Evolutionary conservation across 2,329 filamentous ascomycete species (phyloP), one percentile per base, ranked within the genome.

Genomic region (Bipolaris cookei): DNA sequence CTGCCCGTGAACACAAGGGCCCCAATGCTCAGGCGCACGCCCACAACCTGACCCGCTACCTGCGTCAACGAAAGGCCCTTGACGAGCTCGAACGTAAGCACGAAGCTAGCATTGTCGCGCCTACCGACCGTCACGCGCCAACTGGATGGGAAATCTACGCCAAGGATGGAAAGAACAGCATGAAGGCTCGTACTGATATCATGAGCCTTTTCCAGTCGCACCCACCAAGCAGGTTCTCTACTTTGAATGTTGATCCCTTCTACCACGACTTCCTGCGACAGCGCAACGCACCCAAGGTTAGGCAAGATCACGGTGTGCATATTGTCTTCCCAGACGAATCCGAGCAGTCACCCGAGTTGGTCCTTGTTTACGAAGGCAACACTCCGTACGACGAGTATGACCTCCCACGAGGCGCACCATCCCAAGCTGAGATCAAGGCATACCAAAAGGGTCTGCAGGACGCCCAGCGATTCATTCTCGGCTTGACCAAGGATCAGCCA

Each of bases 81-180:
- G 86, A 91, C 66, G 87, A 92, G 49, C 83, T 99, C 13, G 92
- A 97, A 80, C 86, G 85, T 58, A 79, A 86, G 45, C 91, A 97
- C 77, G 86, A 90, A 70, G 89, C 92, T n/a, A 90, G 91, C 75
- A 96, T 98, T 74, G 90, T 94, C 68, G 88, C 92, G 1, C 91
- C 92, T 0, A 85, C 84, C 62, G 84, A 86, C 3, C 82, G 85
- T 47, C 87, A 91, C 42, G 88, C 88, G 34, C 87, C 87, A 10
- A 86, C 90, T 42, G 88, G 88, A 0, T 97, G 93, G 92, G 89
- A 97, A 74, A 85, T 98, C 52, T 97, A 93, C 77, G 91, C 91
- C 6, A 86, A 90, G 35, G 90, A 97, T 68, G 88, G 89, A 63
- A 96, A 95, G 82, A 96, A 92, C 72, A 85, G 86, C 25, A 86